These are phyloP conservation scores for Setomelanomma holmii DNA, from an alignment of 2,329 filamentous ascomycete genomes.

Conservation along the genomic window DNA sequence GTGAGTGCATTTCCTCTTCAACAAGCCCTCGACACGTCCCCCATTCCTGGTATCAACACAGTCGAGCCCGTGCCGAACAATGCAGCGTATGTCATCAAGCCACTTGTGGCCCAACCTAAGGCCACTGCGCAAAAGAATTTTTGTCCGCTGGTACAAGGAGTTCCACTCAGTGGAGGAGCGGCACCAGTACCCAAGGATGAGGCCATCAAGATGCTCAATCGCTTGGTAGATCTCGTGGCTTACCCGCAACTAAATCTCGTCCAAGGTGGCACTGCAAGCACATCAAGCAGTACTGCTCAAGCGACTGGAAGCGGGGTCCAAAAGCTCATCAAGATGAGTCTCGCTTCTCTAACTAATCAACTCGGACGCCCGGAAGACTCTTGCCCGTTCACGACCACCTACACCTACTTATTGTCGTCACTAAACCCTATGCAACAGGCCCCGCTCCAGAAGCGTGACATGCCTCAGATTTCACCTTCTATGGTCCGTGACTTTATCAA, in stretches of 20 bases:
- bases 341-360: too few relatives aligned
- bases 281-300: not conserved
- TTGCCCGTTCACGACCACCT: not conserved
- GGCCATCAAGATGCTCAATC: not conserved
- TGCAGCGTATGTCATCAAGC: not conserved
- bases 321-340: not conserved
- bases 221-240: not conserved
- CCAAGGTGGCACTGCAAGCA: not conserved
- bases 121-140: not conserved
- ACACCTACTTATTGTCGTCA: not conserved
- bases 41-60: not conserved
- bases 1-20: not conserved
- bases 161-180: not conserved
- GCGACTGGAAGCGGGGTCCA: too few relatives aligned
- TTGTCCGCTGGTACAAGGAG: not conserved
- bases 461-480: not conserved
- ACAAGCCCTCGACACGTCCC: not conserved
- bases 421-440: not conserved
- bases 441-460: not conserved
- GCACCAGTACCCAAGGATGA: not conserved
- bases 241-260: too few relatives aligned
- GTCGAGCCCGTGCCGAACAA: not conserved
- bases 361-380: not conserved
- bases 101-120: not conserved
- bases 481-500: not conserved